These are phyloP conservation scores for Phytophthora multivora DNA, from an alignment of 352 stramenopile genomes.

Conservation along the genomic window DNA sequence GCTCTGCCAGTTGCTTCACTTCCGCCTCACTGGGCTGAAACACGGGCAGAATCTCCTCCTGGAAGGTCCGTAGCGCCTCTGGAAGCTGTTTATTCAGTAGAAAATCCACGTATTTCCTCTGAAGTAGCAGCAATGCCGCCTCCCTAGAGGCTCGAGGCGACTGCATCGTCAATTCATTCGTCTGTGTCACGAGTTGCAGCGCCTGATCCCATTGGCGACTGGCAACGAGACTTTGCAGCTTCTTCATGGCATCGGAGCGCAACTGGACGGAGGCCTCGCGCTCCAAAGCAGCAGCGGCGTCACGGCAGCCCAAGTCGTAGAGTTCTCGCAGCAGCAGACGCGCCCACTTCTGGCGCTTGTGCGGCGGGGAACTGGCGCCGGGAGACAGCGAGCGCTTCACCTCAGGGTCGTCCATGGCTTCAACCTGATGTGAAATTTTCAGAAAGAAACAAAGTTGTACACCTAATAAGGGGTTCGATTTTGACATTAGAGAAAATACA, in stretches of 20 bases:
- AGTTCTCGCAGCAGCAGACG: constrained; percentile 76
- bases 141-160: constrained; percentile 43
- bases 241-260: constrained; percentile 57
- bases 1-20: constrained; percentile 50
- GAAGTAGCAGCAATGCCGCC: constrained; percentile 57
- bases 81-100: constrained; percentile 45
- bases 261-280: constrained; percentile 62
- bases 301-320: constrained; percentile 65
- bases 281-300: constrained; percentile 54
- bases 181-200: constrained; percentile 40
- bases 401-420: constrained; percentile 31
- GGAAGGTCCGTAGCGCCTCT: constrained; percentile 59
- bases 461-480: no score
- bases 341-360: constrained; percentile 53
- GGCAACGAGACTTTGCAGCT: constrained; percentile 47
- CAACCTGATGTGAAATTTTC: constrained; percentile 11
- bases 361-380: not conserved
- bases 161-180: constrained; percentile 42
- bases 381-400: constrained; percentile 27
- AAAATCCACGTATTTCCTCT: constrained; percentile 70
- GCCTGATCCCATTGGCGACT: constrained; percentile 59
- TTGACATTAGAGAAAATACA: no score
- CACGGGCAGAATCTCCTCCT: constrained; percentile 65
- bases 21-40: constrained; percentile 53
- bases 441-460: not conserved